Conservation (phyloP, 2,329 filamentous ascomycete species). For the Fusarium avenaceum region DNA sequence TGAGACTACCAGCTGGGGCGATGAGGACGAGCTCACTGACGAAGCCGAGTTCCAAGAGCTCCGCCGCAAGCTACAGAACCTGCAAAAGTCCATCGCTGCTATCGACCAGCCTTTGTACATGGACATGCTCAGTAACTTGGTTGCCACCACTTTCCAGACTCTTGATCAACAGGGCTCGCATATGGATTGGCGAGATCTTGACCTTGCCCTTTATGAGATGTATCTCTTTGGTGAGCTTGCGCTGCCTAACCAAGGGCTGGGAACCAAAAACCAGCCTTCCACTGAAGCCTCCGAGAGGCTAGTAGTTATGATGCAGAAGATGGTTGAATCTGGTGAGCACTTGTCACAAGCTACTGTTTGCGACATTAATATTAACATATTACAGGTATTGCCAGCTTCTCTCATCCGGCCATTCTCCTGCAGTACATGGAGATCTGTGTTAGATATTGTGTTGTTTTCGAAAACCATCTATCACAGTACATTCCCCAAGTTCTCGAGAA, state of each 20-base stretch:
- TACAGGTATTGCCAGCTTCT: slow-evolving; percentile 84
- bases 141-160: slow-evolving; percentile 88
- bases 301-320: slow-evolving; percentile 92
- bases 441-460: slow-evolving; percentile 92
- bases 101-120: slow-evolving; percentile 92
- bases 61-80: slow-evolving; percentile 86
- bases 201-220: slow-evolving; percentile 95
- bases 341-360: neutral
- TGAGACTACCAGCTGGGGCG: slow-evolving; percentile 92
- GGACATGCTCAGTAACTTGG: slow-evolving; percentile 86
- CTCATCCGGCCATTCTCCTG: slow-evolving; percentile 90
- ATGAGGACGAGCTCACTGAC: slow-evolving; percentile 94
- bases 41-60: slow-evolving; percentile 98
- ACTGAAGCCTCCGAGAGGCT: slow-evolving; percentile 84
- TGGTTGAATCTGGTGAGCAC: slow-evolving; percentile 89
- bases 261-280: slow-evolving; percentile 85
- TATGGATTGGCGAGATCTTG: slow-evolving; percentile 94
- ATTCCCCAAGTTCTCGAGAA: slow-evolving; percentile 91
- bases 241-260: slow-evolving; percentile 88
- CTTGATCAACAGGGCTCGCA: slow-evolving; percentile 79
- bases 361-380: slow-evolving; percentile 27
- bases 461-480: slow-evolving; percentile 78
- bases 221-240: slow-evolving; percentile 94
- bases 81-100: slow-evolving; percentile 92
- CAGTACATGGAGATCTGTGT: slow-evolving; percentile 99